Percentiles rank a stretch among this genome's conserved stretches.
Evolutionary conservation across 2,329 filamentous ascomycete genomes (phyloP).

Genomic region (Fusarium nurragi): DNA sequence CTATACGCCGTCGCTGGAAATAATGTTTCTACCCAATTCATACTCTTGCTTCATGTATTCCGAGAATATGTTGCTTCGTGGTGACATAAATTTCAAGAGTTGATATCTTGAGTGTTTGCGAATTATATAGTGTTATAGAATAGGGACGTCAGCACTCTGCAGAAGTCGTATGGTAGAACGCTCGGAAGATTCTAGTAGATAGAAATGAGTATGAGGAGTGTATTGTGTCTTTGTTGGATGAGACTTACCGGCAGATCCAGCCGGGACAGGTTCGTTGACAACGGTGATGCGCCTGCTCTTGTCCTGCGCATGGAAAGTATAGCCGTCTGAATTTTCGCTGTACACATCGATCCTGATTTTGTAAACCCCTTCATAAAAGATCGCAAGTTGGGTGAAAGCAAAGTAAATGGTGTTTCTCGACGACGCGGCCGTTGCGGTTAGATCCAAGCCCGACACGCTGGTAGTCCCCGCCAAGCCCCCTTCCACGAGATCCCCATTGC

Average conservation of each 20-base stretch:
- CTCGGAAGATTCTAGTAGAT: constrained; percentile 12
- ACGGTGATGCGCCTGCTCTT: constrained; percentile 31
- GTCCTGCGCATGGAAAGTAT: constrained; percentile 25
- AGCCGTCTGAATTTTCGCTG: constrained; percentile 22
- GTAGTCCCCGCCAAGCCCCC: constrained; percentile 33
- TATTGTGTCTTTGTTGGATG: fast-evolving
- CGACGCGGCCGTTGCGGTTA: constrained; percentile 5
- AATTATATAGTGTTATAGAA: neutral
- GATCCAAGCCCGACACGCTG: constrained; percentile 27
- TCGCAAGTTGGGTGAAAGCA: constrained; percentile 41
- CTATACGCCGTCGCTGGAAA: too few relatives aligned
- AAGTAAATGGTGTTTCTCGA: constrained; percentile 35
- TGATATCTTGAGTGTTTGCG: too few relatives aligned
- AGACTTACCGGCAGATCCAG: constrained; percentile 11
- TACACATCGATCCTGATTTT: constrained; percentile 46
- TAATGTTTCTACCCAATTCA: neutral
- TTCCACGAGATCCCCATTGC: constrained; percentile 28
- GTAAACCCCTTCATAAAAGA: constrained; percentile 39
- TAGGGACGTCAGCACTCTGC: neutral
- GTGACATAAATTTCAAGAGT: neutral
- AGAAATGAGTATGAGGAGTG: neutral
- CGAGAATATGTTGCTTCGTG: neutral
- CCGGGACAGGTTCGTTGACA: constrained; percentile 6
- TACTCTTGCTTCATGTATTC: neutral
- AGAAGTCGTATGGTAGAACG: constrained; percentile 3